Percentiles rank a stretch among this genome's conserved stretches.
Conservation (phyloP, 2,329 filamentous ascomycete genomes). For the Aspergillus sp. region DNA sequence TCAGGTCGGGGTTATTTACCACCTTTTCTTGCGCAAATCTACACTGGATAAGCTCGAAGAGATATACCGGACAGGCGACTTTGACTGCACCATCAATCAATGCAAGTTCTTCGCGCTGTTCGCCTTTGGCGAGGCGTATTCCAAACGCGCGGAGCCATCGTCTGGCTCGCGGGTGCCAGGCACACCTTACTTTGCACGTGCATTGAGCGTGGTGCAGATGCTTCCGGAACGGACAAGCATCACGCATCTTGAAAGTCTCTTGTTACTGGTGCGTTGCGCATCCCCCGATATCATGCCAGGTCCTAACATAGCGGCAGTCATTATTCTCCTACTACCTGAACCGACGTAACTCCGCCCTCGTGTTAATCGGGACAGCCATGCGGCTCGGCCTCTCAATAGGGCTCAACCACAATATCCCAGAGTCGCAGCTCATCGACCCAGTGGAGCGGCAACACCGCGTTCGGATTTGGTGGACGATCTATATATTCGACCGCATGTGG, state of each 20-base stretch:
- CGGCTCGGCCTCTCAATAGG: constrained; percentile 43
- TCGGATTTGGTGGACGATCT: constrained; percentile 40
- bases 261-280: constrained; percentile 32
- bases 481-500: constrained; percentile 46
- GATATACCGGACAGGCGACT: constrained; percentile 32
- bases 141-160: constrained; percentile 34
- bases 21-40: constrained; percentile 36
- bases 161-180: constrained; percentile 40
- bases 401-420: constrained; percentile 41
- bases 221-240: constrained; percentile 44
- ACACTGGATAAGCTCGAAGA: constrained; percentile 39
- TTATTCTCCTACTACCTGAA: constrained; percentile 38
- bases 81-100: constrained; percentile 34
- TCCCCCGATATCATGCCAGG: background rate
- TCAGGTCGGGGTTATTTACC: constrained; percentile 36
- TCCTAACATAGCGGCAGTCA: constrained; percentile 20
- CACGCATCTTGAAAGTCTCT: constrained; percentile 44
- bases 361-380: constrained; percentile 39
- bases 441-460: constrained; percentile 40
- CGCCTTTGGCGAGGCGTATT: constrained; percentile 47
- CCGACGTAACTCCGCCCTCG: constrained; percentile 33
- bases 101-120: constrained; percentile 48
- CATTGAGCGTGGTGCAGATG: constrained; percentile 42
- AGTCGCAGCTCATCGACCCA: constrained; percentile 34
- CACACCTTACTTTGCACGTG: constrained; percentile 43